phyloP scores from a whole-genome alignment of 2,329 filamentous ascomycete species.

The Thielaviopsis euricoi region DNA sequence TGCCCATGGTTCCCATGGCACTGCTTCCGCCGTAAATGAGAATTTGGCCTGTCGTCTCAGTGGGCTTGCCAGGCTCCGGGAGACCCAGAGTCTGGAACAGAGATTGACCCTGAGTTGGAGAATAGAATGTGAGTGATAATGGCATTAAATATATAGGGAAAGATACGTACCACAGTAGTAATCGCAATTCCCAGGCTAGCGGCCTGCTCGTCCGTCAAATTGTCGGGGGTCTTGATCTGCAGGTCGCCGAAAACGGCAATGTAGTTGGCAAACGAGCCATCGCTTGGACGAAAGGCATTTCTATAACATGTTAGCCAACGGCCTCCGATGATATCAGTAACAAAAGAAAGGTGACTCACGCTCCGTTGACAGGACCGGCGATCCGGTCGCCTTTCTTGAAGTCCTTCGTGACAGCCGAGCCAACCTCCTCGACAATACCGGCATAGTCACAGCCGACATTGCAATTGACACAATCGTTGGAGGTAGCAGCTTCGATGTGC shows the following conservation, averaged over 20 bases:
- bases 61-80: constrained; percentile 25
- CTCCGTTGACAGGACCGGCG: constrained; percentile 24
- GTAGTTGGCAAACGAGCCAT: constrained; percentile 27
- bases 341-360: constrained; percentile 14
- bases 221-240: constrained; percentile 28
- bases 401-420: constrained; percentile 24
- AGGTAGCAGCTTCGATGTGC: constrained; percentile 16
- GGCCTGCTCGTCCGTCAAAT: constrained; percentile 29
- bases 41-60: constrained; percentile 18
- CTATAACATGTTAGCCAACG: constrained; percentile 10
- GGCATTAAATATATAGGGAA: neutral
- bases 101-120: constrained; percentile 23
- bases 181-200: constrained; percentile 27
- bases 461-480: constrained; percentile 13
- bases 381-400: constrained; percentile 32
- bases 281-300: constrained; percentile 17
- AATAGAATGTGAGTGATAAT: constrained; percentile 17
- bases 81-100: constrained; percentile 31
- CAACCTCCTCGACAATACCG: constrained; percentile 30
- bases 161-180: constrained; percentile 22
- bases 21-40: constrained; percentile 30
- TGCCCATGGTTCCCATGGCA: constrained; percentile 34
- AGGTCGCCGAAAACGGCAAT: constrained; percentile 23
- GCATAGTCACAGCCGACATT: constrained; percentile 29
- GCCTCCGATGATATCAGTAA: neutral